Base-by-base conservation (phyloP, 1,284 basidiomycete species). In the Gymnopus androsaceus region DNA sequence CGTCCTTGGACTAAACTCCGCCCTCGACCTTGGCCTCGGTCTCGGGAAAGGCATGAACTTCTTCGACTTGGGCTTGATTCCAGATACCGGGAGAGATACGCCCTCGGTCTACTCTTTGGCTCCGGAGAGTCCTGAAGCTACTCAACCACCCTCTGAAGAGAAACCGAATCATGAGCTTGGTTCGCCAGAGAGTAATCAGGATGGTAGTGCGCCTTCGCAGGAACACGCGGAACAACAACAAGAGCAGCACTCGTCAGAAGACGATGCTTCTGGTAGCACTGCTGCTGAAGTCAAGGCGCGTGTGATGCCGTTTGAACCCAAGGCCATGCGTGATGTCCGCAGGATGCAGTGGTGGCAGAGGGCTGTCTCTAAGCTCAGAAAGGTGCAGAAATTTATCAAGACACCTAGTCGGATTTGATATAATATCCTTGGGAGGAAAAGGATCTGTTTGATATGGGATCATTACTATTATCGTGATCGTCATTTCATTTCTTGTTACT, bases 61-160 rank as follows among this genome's bases (percentile, higher is more conserved):
- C 66, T 72, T 73, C 57, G 65, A 72, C 41, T 60, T 69, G 49
- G 71, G 70, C 7, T 63, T 72, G 42, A 66, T 69, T 28, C 72
- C 69, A 38, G 61, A 60, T 8, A 62, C 62, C 19, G 71, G 68
- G 5, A 67, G 68, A 27, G 70, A 67, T 27, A 62, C 71, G 0
- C 73, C 71, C 3, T 76, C 74, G 0, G 60, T 73, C 15, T 75
- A 74, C 61, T 74, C 71, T 2, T 70, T 66, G 3, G 67, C 67
- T 25, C 65, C 63, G 4, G 64, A 61, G 19, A 71, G 68, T 17
- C 69, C 61, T 8, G 49, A 33, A 11, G 17, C 15, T 25, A 36
- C 42, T 9, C 40, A 23, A 6, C 21, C 41, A 7, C 19, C 41
- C 11, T 37, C 41, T 21, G 30, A 9, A 23, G 14, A 31, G 40